Percentiles rank a stretch among this genome's conserved stretches.
Conservation (phyloP, 352 stramenopile genomes). For the Phytophthora pini region DNA sequence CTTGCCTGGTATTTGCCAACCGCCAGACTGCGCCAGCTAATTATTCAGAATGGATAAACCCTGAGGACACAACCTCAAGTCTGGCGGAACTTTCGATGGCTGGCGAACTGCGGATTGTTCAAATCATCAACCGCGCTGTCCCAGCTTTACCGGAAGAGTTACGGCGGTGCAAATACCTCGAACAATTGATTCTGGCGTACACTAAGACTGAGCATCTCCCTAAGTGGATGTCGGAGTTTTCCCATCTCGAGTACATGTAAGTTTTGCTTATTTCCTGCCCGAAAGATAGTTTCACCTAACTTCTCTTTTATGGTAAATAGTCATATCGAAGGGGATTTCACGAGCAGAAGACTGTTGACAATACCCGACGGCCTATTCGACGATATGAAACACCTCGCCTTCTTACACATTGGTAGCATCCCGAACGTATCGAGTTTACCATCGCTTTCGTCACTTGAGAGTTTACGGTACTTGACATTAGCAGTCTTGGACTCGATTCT, state of each 20-base stretch:
- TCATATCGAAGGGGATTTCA: conserved; percentile 45
- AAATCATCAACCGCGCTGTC: conserved; percentile 57
- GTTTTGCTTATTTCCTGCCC: conserved; percentile 1
- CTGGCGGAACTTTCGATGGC: conserved; percentile 36
- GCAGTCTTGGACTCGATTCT: conserved; percentile 19
- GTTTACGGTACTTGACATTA: conserved; percentile 44
- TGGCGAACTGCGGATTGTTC: conserved; percentile 49
- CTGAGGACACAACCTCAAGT: conserved; percentile 39
- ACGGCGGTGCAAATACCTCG: conserved; percentile 36
- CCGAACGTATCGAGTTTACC: conserved; percentile 34
- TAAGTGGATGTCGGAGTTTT: conserved; percentile 38
- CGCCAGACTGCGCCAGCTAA: conserved; percentile 32
- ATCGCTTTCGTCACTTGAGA: conserved; percentile 35
- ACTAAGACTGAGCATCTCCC: conserved; percentile 42
- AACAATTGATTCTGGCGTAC: conserved; percentile 49
- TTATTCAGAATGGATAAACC: conserved; percentile 50
- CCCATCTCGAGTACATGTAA: conserved; percentile 47
- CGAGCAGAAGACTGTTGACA: conserved; percentile 22
- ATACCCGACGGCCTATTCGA: conserved; percentile 34
- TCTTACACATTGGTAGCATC: conserved; percentile 41
- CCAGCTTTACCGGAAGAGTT: conserved; percentile 45
- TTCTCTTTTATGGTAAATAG: neutral
- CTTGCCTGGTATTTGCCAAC: conserved; percentile 53
- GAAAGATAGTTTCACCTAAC: neutral
- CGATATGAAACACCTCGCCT: conserved; percentile 44